These are phyloP conservation scores for Paraurostyla sp. DNA, from an alignment of 73 alveolate genomes.

Conservation along the genomic window DNA sequence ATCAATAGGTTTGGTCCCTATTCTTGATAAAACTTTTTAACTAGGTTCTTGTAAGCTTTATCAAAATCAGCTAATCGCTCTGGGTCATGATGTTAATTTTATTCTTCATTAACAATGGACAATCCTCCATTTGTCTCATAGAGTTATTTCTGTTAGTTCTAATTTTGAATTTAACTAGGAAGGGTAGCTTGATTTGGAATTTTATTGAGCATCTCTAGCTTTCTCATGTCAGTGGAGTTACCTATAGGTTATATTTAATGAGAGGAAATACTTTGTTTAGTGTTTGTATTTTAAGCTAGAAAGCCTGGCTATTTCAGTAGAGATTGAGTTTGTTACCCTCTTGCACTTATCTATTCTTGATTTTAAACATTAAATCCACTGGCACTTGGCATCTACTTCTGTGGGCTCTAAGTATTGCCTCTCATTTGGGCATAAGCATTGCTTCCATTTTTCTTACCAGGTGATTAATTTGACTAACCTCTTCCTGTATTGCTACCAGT, in stretches of 20 bases:
- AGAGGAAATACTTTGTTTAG: not conserved
- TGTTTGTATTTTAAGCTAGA: not conserved
- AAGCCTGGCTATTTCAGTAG: slow-evolving; percentile 13
- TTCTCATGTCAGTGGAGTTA: not conserved
- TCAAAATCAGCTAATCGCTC: slow-evolving; percentile 58
- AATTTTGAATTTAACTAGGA: not conserved
- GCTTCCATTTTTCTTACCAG: not conserved
- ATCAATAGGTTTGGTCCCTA: slow-evolving; percentile 40
- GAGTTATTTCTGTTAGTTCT: not conserved
- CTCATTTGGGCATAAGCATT: too few species aligned
- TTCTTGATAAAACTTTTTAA: slow-evolving; percentile 38
- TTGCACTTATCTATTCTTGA: slow-evolving; percentile 14
- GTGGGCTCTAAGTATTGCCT: slow-evolving; percentile 15
- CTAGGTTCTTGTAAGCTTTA: slow-evolving; percentile 56
- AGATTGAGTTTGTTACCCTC: not conserved
- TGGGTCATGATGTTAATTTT: slow-evolving; percentile 39
- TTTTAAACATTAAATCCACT: not conserved
- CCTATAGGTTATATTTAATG: not conserved
- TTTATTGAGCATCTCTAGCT: not conserved
- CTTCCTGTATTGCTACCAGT: not conserved
- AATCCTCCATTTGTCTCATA: not conserved
- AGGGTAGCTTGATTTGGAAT: not conserved
- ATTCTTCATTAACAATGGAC: not conserved
- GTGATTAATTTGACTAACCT: too few species aligned
- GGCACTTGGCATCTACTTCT: not conserved